Evolutionary conservation across 371 early-diverging fungal species (phyloP).

Genomic region (Rhizomucor miehei): DNA sequence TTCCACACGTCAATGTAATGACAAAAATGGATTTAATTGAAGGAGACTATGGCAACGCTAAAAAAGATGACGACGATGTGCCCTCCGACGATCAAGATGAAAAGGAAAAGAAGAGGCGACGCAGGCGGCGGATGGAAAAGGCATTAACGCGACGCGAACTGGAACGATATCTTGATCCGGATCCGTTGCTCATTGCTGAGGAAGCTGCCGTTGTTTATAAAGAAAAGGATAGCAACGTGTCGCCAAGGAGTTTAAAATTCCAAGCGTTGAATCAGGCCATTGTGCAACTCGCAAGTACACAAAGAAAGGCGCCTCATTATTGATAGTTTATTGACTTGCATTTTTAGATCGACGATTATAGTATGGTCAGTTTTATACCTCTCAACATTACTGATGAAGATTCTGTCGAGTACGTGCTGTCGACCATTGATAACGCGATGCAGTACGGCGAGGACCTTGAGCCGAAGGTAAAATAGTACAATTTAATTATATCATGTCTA

Average conservation of each 20-base stretch:
- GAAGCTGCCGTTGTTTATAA: constrained; percentile 58
- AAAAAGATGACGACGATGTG: constrained; percentile 27
- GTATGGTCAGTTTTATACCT: constrained; percentile 94
- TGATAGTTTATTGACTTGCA: neutral
- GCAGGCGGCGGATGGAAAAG: constrained; percentile 31
- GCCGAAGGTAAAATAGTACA: constrained; percentile 66
- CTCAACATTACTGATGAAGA: constrained; percentile 95
- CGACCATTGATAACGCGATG: constrained; percentile 91
- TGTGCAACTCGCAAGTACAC: constrained; percentile 67
- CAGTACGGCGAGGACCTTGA: constrained; percentile 98
- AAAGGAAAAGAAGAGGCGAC: constrained; percentile 31
- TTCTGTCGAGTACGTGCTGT: constrained; percentile 80
- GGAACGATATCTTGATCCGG: constrained; percentile 83
- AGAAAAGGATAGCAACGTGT: constrained; percentile 19
- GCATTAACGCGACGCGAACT: constrained; percentile 43
- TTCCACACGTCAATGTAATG: constrained; percentile 97
- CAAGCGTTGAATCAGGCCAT: constrained; percentile 86
- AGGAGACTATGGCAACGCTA: constrained; percentile 41
- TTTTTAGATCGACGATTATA: constrained; percentile 86
- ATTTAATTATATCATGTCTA: neutral
- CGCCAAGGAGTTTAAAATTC: constrained; percentile 67
- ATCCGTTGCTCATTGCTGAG: constrained; percentile 79
- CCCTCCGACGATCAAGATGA: constrained; percentile 18
- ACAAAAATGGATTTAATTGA: constrained; percentile 95
- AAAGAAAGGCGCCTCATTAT: neutral